A percentile compares a stretch with the other conserved stretches of the same genome.
phyloP scores from a whole-genome alignment of 1,139 yeast genomes.

The Kodamaea sp. region DNA sequence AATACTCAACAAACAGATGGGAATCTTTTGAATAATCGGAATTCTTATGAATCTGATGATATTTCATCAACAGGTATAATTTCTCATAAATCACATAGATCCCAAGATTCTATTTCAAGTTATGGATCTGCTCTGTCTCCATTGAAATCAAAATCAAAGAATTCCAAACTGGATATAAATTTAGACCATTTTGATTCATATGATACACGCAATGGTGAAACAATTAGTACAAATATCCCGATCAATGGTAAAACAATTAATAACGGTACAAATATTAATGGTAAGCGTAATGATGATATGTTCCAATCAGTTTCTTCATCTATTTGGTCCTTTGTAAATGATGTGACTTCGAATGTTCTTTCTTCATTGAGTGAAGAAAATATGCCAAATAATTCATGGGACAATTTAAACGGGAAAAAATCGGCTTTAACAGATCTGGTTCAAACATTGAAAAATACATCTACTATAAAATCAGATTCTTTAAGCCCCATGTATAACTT shows the following conservation, averaged over 20 bases:
- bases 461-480: slow-evolving; percentile 3
- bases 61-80: slow-evolving; percentile 4
- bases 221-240: too few relatives aligned
- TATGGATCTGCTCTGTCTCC: slow-evolving; percentile 25
- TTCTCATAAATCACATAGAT: slow-evolving; percentile 18
- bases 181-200: slow-evolving; percentile 3
- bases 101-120: slow-evolving; percentile 30
- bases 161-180: slow-evolving; percentile 7
- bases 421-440: neutral
- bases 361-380: slow-evolving; percentile 34
- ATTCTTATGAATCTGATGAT: slow-evolving; percentile 6
- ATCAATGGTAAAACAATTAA: neutral
- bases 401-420: slow-evolving; percentile 1
- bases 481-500: slow-evolving; percentile 21
- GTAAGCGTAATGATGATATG: slow-evolving; percentile 29
- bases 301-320: slow-evolving; percentile 42
- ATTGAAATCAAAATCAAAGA: slow-evolving; percentile 21
- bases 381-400: slow-evolving; percentile 1
- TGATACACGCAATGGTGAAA: neutral
- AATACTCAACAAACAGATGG: slow-evolving; percentile 9
- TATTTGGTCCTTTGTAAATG: slow-evolving; percentile 46
- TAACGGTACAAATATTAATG: neutral
- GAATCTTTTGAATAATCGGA: neutral
- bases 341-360: slow-evolving; percentile 37
- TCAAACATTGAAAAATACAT: neutral